Evolutionary conservation across 1,284 basidiomycete species (phyloP).

Genomic region (Ustilago trichophora): DNA sequence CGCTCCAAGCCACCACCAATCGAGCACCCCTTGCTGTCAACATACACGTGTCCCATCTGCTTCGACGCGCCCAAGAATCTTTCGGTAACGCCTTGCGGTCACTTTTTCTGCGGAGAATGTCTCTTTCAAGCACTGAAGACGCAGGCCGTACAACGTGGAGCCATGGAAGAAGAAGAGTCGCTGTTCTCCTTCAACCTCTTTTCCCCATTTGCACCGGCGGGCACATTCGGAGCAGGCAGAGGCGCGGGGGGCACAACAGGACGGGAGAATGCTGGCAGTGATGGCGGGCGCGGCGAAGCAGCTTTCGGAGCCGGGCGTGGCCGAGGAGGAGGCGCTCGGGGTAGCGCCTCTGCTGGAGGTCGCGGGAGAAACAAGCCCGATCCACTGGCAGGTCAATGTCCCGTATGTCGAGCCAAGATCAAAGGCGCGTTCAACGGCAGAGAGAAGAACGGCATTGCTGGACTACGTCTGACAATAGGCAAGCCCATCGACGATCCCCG

Average conservation of each 20-base stretch:
- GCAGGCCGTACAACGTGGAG: slow-evolving; percentile 40
- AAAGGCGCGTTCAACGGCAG: slow-evolving; percentile 53
- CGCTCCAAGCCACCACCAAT: slow-evolving; percentile 44
- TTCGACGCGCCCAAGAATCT: slow-evolving; percentile 52
- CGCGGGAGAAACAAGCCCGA: slow-evolving; percentile 22
- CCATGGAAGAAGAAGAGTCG: slow-evolving; percentile 32
- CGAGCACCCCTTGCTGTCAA: slow-evolving; percentile 48
- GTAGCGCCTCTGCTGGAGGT: neutral
- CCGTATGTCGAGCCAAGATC: slow-evolving; percentile 56
- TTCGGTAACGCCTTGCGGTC: slow-evolving; percentile 56
- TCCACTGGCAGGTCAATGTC: slow-evolving; percentile 54
- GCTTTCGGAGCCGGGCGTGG: slow-evolving; percentile 11
- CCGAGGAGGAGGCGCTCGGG: slow-evolving; percentile 11
- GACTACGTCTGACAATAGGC: slow-evolving; percentile 52
- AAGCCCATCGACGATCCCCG: slow-evolving; percentile 46
- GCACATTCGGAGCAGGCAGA: slow-evolving; percentile 2
- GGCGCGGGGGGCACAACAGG: slow-evolving; percentile 2
- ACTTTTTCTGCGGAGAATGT: slow-evolving; percentile 61
- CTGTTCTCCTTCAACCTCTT: slow-evolving; percentile 24
- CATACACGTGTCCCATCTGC: slow-evolving; percentile 60
- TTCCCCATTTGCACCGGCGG: slow-evolving; percentile 30
- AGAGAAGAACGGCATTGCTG: slow-evolving; percentile 38
- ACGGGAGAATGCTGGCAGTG: neutral
- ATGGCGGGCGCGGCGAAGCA: slow-evolving; percentile 12
- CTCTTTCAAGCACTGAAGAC: slow-evolving; percentile 56